Evolutionary conservation across 192 early-diverging fungal genomes (phyloP), one percentile per base, ranked within the genome.

Genomic region (Coemansia sp.): DNA sequence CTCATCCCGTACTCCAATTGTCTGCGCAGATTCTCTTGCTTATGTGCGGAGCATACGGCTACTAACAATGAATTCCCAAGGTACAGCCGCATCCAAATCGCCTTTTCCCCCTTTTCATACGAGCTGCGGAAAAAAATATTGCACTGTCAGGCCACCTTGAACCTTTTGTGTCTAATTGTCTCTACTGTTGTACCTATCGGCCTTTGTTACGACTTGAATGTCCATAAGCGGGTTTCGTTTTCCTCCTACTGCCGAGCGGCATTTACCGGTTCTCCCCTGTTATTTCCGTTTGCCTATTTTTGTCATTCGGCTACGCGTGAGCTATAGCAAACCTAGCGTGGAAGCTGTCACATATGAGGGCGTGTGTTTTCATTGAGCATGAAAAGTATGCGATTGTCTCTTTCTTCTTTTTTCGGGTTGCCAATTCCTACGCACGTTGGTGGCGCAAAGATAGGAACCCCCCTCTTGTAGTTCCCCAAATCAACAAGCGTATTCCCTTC

Each of bases 121-220:
- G 2, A 25, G 49, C 49, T 52, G 49, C 49, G 49, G 20, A 57
- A 36, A 36, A 36, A 57, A 57, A 57, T n/a, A 57, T 17, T 45
- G 33, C 29, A 33, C 55, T 35, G 19, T 35, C 19, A 3, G 0
- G 22, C 15, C 33, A n/a, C 23, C 36, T 36, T 33, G 49, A 22
- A 52, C 7, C 2, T 23, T 11, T 3, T 23, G 9, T 52, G 49
- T 11, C 10, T 52, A 25, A 52, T 52, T 52, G 49, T 52, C 23
- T 9, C 49, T 52, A 52, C 49, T 25, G 49, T 15, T 11, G 22
- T 52, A 22, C 23, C 23, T 52, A 8, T 52, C 23, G 23, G 23
- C 23, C 49, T 13, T 52, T 52, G 49, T 25, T 52, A 52, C 49
- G 20, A 20, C 1, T 11, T 52, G 49, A 52, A 52, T 52, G 49